Conservation (phyloP, 1,284 basidiomycete species). For the Fomes fomentarius region DNA sequence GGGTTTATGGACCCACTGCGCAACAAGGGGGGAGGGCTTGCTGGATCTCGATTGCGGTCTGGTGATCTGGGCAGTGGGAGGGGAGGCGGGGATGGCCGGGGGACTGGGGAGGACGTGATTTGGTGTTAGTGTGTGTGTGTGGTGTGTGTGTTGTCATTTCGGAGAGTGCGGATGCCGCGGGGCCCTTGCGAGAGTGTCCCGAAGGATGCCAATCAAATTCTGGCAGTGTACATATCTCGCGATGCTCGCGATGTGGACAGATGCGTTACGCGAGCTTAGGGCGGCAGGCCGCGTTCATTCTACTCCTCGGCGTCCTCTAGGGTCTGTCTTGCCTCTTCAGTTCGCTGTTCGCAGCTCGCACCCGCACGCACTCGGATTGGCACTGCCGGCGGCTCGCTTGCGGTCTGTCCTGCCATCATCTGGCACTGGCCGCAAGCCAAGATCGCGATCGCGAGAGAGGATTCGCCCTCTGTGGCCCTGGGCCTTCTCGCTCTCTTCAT, state of each 20-base stretch:
- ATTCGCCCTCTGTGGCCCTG: slow-evolving; percentile 15
- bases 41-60: slow-evolving; percentile 8
- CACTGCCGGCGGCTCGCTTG: slow-evolving; percentile 6
- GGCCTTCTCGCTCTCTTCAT: slow-evolving; percentile 21
- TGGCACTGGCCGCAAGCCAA: slow-evolving; percentile 5
- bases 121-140: not conserved
- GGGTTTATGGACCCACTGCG: slow-evolving; percentile 14
- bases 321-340: not conserved
- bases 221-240: slow-evolving; percentile 15
- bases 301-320: no score
- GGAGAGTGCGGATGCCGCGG: no score
- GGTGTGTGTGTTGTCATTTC: slow-evolving; percentile 18
- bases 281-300: no score
- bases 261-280: no score
- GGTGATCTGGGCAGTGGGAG: slow-evolving; percentile 4
- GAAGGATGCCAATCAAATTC: slow-evolving; percentile 21
- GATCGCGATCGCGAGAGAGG: slow-evolving; percentile 18
- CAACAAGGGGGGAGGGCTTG: slow-evolving; percentile 2
- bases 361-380: no score
- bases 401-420: not conserved
- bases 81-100: slow-evolving; percentile 4
- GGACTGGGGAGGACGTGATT: not conserved
- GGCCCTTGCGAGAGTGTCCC: no score
- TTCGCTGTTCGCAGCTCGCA: not conserved
- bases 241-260: slow-evolving; percentile 9